A percentile compares a stretch with the other conserved stretches of the same genome.
Evolutionary conservation across 2,329 filamentous ascomycete genomes (phyloP).

Genomic region (Exophiala sp.): DNA sequence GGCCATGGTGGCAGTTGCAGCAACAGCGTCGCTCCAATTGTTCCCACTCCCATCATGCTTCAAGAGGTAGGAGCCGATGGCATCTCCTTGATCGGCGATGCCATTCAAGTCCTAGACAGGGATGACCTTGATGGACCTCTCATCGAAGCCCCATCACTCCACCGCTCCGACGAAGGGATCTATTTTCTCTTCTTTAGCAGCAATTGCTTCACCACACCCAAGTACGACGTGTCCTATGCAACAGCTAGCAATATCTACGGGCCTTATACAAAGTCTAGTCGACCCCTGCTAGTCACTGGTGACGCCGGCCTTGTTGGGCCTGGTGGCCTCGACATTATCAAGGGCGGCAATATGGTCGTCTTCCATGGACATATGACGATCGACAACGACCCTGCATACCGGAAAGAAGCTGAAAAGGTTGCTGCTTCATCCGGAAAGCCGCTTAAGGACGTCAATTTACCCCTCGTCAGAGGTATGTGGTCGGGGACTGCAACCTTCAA

Average conservation of each 20-base stretch:
- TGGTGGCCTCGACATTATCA: slow-evolving; percentile 28
- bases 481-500: slow-evolving; percentile 17
- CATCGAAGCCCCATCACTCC: slow-evolving; percentile 55
- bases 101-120: slow-evolving; percentile 55
- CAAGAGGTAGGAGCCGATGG: slow-evolving; percentile 44
- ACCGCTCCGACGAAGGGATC: slow-evolving; percentile 39
- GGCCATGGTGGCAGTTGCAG: slow-evolving; percentile 44
- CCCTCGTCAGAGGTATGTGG: slow-evolving; percentile 26
- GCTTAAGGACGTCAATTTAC: slow-evolving; percentile 12
- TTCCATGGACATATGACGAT: slow-evolving; percentile 27
- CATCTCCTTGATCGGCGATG: slow-evolving; percentile 47
- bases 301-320: slow-evolving; percentile 27
- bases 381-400: slow-evolving; percentile 17
- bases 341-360: slow-evolving; percentile 22
- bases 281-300: slow-evolving; percentile 35
- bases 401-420: slow-evolving; percentile 10
- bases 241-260: slow-evolving; percentile 39
- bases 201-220: slow-evolving; percentile 51
- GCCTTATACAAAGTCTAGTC: slow-evolving; percentile 35
- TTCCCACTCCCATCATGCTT: slow-evolving; percentile 38
- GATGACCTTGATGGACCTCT: slow-evolving; percentile 58
- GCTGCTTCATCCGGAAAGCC: slow-evolving; percentile 12
- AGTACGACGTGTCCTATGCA: slow-evolving; percentile 58
- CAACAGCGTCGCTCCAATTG: slow-evolving; percentile 38
- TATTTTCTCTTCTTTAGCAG: slow-evolving; percentile 60